Evolutionary conservation across 495 filamentous ascomycete genomes (phyloP).

Genomic region (Choiromyces venosus): DNA sequence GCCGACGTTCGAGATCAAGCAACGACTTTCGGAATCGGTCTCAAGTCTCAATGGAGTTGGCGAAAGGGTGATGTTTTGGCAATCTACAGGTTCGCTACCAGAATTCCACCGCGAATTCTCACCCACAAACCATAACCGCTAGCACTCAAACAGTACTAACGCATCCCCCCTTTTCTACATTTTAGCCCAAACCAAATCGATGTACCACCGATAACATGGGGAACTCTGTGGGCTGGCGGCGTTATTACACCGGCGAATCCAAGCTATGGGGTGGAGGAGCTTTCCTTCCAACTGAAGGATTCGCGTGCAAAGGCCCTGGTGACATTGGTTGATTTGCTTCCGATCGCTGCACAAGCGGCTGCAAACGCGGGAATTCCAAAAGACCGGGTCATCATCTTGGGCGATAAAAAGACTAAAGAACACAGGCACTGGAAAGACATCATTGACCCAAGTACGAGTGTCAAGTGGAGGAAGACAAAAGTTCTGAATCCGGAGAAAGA

Average conservation of each 20-base stretch:
- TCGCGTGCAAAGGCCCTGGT: constrained; percentile 69
- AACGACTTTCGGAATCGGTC: constrained; percentile 70
- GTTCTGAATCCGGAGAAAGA: constrained; percentile 53
- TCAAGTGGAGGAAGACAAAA: constrained; percentile 44
- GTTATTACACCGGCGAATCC: constrained; percentile 79
- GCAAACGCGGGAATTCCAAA: constrained; percentile 59
- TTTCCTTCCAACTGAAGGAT: constrained; percentile 82
- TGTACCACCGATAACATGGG: constrained; percentile 65
- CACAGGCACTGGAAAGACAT: constrained; percentile 76
- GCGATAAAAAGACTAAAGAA: constrained; percentile 55
- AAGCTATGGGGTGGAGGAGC: constrained; percentile 75
- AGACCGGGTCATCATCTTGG: constrained; percentile 68
- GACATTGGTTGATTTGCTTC: constrained; percentile 62
- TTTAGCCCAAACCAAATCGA: constrained; percentile 72
- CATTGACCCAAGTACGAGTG: constrained; percentile 53
- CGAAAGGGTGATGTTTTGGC: constrained; percentile 71
- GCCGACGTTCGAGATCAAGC: constrained; percentile 59
- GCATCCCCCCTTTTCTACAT: background rate
- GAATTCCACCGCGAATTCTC: background rate
- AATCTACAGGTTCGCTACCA: constrained; percentile 47
- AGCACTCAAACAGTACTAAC: background rate
- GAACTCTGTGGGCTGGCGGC: constrained; percentile 78
- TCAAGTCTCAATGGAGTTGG: constrained; percentile 68
- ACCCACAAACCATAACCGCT: background rate
- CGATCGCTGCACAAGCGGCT: constrained; percentile 61